These are phyloP conservation scores for Candida mesenterica DNA, from an alignment of 1,139 yeast species.

Conservation along the genomic window DNA sequence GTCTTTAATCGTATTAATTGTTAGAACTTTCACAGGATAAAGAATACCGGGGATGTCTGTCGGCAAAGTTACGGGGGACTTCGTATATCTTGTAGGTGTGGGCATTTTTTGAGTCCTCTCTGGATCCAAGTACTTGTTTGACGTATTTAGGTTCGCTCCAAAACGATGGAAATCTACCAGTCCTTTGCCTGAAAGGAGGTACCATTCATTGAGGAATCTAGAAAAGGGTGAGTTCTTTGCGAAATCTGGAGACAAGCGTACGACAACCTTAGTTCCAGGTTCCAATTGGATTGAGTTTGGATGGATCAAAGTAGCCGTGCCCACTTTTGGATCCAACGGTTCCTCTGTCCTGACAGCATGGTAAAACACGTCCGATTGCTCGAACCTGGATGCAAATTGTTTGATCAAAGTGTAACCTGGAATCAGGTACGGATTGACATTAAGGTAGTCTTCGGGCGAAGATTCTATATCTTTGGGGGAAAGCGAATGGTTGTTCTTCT, in stretches of 20 bases:
- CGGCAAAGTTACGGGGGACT: conserved; percentile 29
- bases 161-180: conserved; percentile 18
- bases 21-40: conserved; percentile 27
- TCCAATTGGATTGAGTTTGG: conserved; percentile 6
- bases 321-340: conserved; percentile 1
- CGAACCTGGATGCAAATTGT: conserved; percentile 17
- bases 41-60: conserved; percentile 26
- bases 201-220: conserved; percentile 37
- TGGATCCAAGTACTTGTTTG: conserved; percentile 16
- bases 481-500: conserved; percentile 13
- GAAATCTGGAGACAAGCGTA: conserved; percentile 28
- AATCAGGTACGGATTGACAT: conserved; percentile 17
- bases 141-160: conserved; percentile 19
- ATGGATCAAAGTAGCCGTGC: conserved; percentile 5
- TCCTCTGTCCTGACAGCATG: conserved; percentile 15
- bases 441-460: conserved; percentile 15
- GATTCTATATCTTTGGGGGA: conserved; percentile 12
- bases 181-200: conserved; percentile 26
- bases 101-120: conserved; percentile 3
- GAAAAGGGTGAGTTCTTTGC: conserved; percentile 20
- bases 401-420: conserved; percentile 26
- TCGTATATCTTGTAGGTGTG: conserved; percentile 7
- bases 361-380: conserved; percentile 18
- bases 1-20: conserved; percentile 8
- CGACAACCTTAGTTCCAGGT: conserved; percentile 19